phyloP scores from a whole-genome alignment of 2,329 filamentous ascomycete genomes.

The Aureobasidium namibiae region DNA sequence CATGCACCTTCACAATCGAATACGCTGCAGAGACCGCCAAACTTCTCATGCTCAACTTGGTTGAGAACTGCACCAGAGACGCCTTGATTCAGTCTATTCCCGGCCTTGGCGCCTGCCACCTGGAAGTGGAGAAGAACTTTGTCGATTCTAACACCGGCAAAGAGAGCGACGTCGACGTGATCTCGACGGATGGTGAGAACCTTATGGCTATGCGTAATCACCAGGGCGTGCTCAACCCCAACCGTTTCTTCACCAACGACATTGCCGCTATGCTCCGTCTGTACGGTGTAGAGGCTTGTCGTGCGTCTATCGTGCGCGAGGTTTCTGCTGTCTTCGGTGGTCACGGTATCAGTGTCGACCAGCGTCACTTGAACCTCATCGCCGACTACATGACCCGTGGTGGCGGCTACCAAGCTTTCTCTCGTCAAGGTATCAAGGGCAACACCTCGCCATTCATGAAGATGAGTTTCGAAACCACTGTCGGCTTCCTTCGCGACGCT shows the following conservation, averaged over 20 bases:
- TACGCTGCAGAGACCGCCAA: slow-evolving; percentile 78
- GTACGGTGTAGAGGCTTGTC: slow-evolving; percentile 91
- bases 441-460: slow-evolving; percentile 91
- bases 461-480: slow-evolving; percentile 98
- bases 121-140: slow-evolving; percentile 41
- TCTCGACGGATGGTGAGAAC: slow-evolving; percentile 81
- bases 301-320: slow-evolving; percentile 78
- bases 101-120: slow-evolving; percentile 64
- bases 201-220: slow-evolving; percentile 85
- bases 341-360: slow-evolving; percentile 88
- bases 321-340: slow-evolving; percentile 76
- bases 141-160: slow-evolving; percentile 43
- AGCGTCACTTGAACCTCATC: slow-evolving; percentile 88
- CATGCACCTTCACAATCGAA: slow-evolving; percentile 74
- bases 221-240: slow-evolving; percentile 74
- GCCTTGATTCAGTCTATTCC: slow-evolving; percentile 82
- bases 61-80: slow-evolving; percentile 69
- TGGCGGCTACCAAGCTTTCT: slow-evolving; percentile 85
- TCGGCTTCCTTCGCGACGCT: slow-evolving; percentile 87
- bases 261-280: slow-evolving; percentile 74
- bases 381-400: slow-evolving; percentile 96
- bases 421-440: slow-evolving; percentile 75
- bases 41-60: slow-evolving; percentile 83
- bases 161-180: slow-evolving; percentile 35
- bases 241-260: slow-evolving; percentile 85